phyloP scores from a whole-genome alignment of 345 rosid genomes.

The Boechera divaricarpa region DNA sequence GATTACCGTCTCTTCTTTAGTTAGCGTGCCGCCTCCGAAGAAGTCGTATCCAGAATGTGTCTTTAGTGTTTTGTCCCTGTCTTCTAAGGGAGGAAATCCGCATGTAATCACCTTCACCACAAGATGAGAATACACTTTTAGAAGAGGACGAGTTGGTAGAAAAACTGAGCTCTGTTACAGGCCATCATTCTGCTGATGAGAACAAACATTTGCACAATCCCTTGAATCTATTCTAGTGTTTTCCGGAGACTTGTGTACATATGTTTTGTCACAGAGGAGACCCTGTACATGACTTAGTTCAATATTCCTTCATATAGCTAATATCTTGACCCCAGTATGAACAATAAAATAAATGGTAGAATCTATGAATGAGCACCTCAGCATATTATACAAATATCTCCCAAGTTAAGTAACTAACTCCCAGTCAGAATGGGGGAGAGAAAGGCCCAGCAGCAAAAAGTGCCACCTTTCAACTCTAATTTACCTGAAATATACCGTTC shows the following conservation, averaged over 20 bases:
- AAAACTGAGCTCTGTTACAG: slow-evolving; percentile 11
- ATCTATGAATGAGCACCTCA: neutral
- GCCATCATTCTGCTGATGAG: neutral
- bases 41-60: slow-evolving; percentile 73
- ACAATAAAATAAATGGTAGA: neutral
- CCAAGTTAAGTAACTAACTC: slow-evolving; percentile 3
- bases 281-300: slow-evolving; percentile 18
- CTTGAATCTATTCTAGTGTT: neutral
- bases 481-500: slow-evolving; percentile 85
- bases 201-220: neutral
- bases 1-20: slow-evolving; percentile 90
- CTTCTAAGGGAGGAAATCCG: slow-evolving; percentile 95
- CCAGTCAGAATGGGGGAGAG: neutral
- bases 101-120: slow-evolving; percentile 74
- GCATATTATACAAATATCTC: slow-evolving; percentile 17
- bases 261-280: slow-evolving; percentile 10
- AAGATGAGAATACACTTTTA: slow-evolving; percentile 1
- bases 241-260: neutral
- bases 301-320: slow-evolving; percentile 16
- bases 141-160: neutral
- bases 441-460: neutral
- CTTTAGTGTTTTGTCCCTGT: slow-evolving; percentile 75
- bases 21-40: slow-evolving; percentile 76
- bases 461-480: slow-evolving; percentile 17
- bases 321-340: slow-evolving; percentile 8